Conservation (phyloP, 1,139 yeast genomes). For the Debaryomyces singareniensis region DNA sequence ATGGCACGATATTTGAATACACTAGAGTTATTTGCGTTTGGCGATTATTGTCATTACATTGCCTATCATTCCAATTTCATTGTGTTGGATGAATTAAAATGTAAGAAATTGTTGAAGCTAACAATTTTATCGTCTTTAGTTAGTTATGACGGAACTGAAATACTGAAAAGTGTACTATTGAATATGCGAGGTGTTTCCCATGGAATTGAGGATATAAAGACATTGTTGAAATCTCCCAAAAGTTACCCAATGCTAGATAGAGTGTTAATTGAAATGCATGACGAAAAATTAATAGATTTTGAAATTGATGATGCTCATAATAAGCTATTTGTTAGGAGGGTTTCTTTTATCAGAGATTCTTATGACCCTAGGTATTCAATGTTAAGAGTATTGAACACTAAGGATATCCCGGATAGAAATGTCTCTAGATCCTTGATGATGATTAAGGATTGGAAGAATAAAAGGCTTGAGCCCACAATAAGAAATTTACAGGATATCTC, state of each 20-base stretch:
- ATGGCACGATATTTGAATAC: slow-evolving; percentile 8
- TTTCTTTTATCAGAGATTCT: slow-evolving; percentile 22
- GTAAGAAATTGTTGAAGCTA: slow-evolving; percentile 22
- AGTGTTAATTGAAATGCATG: slow-evolving; percentile 17
- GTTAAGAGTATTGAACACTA: slow-evolving; percentile 8
- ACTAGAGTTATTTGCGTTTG: slow-evolving; percentile 34
- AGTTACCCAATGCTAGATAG: slow-evolving; percentile 12
- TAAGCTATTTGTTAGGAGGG: slow-evolving; percentile 13
- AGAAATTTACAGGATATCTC: neutral
- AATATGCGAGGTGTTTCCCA: too few species aligned
- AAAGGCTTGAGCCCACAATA: neutral
- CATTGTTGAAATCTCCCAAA: too few species aligned
- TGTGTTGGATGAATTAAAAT: slow-evolving; percentile 9
- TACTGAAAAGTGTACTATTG: slow-evolving; percentile 11
- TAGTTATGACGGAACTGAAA: slow-evolving; percentile 17
- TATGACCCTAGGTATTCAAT: slow-evolving; percentile 17
- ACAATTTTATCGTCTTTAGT: slow-evolving; percentile 20
- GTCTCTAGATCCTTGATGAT: neutral
- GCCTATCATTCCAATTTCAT: slow-evolving; percentile 13
- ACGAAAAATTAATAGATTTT: slow-evolving; percentile 17
- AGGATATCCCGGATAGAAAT: neutral
- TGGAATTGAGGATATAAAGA: too few species aligned
- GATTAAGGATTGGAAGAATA: neutral
- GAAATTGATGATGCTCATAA: slow-evolving; percentile 23
- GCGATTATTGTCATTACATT: slow-evolving; percentile 22